Conservation (phyloP, 495 filamentous ascomycete genomes). For the Lentithecium fluviatile region DNA sequence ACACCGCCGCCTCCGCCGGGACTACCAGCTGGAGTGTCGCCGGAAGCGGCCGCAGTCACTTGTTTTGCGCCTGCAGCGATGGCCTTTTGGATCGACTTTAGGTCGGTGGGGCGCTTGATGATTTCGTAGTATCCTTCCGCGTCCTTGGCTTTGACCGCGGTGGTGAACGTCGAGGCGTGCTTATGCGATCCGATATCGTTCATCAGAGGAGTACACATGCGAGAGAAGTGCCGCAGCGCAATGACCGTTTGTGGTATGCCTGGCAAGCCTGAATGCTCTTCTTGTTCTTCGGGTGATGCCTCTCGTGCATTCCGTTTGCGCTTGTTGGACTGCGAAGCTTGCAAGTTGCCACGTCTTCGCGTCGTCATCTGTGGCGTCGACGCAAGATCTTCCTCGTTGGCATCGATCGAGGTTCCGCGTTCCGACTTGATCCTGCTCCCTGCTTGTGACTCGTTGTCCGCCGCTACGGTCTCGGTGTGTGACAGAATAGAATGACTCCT, state of each 20-base stretch:
- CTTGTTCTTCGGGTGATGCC: conserved; percentile 42
- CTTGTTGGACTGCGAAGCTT: conserved; percentile 22
- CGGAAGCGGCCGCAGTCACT: conserved; percentile 52
- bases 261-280: conserved; percentile 19
- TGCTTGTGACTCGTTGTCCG: conserved; percentile 47
- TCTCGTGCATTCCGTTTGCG: conserved; percentile 51
- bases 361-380: conserved; percentile 31
- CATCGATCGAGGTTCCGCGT: conserved; percentile 55
- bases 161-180: conserved; percentile 81
- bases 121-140: conserved; percentile 87
- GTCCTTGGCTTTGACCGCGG: conserved; percentile 76
- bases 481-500: conserved; percentile 60
- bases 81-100: conserved; percentile 80
- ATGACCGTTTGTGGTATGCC: conserved; percentile 28
- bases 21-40: conserved; percentile 45
- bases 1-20: conserved; percentile 50
- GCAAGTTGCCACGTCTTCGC: conserved; percentile 35
- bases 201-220: conserved; percentile 74
- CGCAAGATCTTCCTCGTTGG: conserved; percentile 38
- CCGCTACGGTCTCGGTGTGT: conserved; percentile 54
- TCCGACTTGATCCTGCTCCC: conserved; percentile 65
- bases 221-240: conserved; percentile 65
- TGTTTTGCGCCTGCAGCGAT: conserved; percentile 75
- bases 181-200: conserved; percentile 84
- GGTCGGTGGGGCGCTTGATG: conserved; percentile 81